Conservation (phyloP, 192 early-diverging fungal species). For the Dissophora ornata region DNA sequence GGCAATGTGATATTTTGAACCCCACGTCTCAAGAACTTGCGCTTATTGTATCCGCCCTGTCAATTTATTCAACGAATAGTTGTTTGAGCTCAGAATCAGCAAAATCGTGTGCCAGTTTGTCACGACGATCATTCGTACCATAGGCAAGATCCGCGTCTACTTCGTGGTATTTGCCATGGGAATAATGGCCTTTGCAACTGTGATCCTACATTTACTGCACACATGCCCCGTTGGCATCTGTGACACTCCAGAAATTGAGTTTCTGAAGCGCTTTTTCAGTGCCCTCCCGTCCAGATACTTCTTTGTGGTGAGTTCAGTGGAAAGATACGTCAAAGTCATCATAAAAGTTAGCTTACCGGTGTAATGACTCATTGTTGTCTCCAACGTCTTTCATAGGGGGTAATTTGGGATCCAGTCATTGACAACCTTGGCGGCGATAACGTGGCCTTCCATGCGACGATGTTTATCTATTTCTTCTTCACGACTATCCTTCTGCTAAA, state of each 20-base stretch:
- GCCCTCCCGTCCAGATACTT: constrained; percentile 12
- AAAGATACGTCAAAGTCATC: no score
- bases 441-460: constrained; percentile 13
- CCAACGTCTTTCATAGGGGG: no score
- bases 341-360: neutral
- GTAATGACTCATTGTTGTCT: neutral
- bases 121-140: constrained; percentile 2
- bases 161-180: constrained; percentile 12
- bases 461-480: constrained; percentile 37
- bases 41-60: neutral
- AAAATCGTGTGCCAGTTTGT: constrained; percentile 15
- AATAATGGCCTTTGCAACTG: constrained; percentile 15
- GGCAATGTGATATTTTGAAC: neutral
- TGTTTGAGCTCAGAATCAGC: constrained; percentile 22
- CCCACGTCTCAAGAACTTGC: no score
- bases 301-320: constrained; percentile 21
- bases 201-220: constrained; percentile 13
- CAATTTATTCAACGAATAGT: constrained; percentile 18
- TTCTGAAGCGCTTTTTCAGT: neutral
- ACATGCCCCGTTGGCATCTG: neutral
- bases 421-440: neutral
- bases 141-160: constrained; percentile 18
- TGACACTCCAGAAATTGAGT: neutral
- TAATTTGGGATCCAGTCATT: constrained; percentile 18
- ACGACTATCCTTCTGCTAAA: constrained; percentile 29